These are phyloP conservation scores for Aschersonia sp. DNA, from an alignment of 2,329 filamentous ascomycete genomes.

Conservation along the genomic window DNA sequence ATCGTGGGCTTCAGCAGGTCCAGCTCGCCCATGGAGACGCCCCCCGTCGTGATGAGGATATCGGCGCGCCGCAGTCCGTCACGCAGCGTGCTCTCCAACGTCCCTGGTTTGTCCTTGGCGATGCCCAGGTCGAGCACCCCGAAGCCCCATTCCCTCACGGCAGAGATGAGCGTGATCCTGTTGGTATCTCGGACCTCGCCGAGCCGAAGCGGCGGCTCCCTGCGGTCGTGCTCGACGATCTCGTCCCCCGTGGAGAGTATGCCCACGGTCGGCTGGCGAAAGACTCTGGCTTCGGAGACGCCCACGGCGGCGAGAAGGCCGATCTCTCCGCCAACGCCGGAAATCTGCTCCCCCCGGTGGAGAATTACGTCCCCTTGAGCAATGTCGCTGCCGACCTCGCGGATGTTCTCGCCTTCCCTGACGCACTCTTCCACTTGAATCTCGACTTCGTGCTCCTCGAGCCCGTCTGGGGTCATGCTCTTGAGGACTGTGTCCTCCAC, in stretches of 20 bases:
- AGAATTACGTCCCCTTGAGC: conserved; percentile 55
- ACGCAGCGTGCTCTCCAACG: conserved; percentile 64
- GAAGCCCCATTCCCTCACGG: conserved; percentile 60
- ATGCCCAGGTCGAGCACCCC: conserved; percentile 77
- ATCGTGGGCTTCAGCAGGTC: conserved; percentile 95
- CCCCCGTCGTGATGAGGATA: conserved; percentile 80
- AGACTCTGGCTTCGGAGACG: conserved; percentile 54
- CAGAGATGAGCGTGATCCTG: conserved; percentile 71
- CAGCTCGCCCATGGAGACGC: conserved; percentile 94
- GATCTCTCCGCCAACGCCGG: conserved; percentile 77
- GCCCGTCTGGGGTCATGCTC: conserved; percentile 60
- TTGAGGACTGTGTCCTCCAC: conserved; percentile 82
- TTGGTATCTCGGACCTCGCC: conserved; percentile 94
- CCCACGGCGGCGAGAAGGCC: conserved; percentile 81
- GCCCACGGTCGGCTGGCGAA: conserved; percentile 63
- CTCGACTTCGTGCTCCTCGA: conserved; percentile 77
- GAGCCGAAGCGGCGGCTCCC: conserved; percentile 43
- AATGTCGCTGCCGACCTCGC: conserved; percentile 84
- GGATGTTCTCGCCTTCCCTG: conserved; percentile 69
- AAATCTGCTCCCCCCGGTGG: conserved; percentile 65
- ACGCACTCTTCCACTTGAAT: conserved; percentile 61
- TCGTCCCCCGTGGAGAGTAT: conserved; percentile 92
- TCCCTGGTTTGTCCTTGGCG: conserved; percentile 55
- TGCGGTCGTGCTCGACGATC: conserved; percentile 59
- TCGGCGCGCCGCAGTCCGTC: conserved; percentile 61